Conservation (phyloP, 495 filamentous ascomycete species). For the Letharia lupina region DNA sequence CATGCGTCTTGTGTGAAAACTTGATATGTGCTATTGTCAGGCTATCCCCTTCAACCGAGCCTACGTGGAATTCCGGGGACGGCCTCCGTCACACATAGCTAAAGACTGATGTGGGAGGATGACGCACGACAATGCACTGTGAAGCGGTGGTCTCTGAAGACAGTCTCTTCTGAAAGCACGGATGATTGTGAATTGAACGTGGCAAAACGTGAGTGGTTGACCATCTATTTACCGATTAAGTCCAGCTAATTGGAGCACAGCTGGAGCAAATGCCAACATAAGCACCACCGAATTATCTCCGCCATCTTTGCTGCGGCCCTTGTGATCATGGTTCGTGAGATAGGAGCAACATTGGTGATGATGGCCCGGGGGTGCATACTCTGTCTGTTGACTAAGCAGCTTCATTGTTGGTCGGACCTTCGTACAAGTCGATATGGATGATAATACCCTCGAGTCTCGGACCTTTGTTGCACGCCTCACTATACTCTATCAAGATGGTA, state of each 20-base stretch:
- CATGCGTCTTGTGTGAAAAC: constrained; percentile 22
- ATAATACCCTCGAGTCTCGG: not conserved
- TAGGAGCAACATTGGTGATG: not conserved
- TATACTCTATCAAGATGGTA: too few relatives aligned
- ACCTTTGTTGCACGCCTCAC: too few relatives aligned
- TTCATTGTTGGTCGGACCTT: not conserved
- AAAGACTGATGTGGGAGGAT: not conserved
- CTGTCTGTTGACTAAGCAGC: not conserved
- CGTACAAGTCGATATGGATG: not conserved
- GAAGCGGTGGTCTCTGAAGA: not conserved
- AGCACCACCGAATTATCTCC: too few relatives aligned
- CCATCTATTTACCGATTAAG: not conserved
- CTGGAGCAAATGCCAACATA: not conserved
- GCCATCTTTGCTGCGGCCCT: not conserved
- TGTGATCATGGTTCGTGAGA: not conserved
- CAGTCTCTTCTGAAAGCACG: not conserved
- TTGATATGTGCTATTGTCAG: not conserved
- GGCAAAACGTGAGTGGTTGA: not conserved
- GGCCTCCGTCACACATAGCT: not conserved
- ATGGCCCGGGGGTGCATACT: not conserved
- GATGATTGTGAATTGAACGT: not conserved
- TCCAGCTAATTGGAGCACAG: not conserved
- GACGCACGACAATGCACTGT: not conserved
- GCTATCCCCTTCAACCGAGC: not conserved
- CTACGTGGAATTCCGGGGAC: not conserved